phyloP scores from a whole-genome alignment of 2,329 filamentous ascomycete genomes.

The Exophiala spinifera region DNA sequence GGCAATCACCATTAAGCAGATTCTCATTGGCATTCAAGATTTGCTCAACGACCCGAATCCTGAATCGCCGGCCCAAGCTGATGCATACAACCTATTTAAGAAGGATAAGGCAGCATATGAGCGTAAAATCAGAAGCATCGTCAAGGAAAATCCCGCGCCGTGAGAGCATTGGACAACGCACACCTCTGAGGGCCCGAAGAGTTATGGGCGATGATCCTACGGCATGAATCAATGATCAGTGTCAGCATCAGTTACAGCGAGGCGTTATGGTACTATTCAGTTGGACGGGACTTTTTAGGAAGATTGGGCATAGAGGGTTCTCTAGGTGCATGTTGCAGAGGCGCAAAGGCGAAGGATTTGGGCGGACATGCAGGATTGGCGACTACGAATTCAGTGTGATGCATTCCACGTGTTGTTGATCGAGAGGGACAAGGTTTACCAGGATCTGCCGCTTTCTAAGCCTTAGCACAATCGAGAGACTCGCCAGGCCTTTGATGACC shows the following conservation, averaged over 20 bases:
- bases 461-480: not conserved
- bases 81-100: constrained; percentile 96
- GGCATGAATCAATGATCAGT: constrained; percentile 5
- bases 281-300: constrained; percentile 9
- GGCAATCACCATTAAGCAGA: constrained; percentile 97
- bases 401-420: not conserved
- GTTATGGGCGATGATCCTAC: not conserved
- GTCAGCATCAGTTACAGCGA: constrained; percentile 14
- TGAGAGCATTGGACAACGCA: constrained; percentile 9
- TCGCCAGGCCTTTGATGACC: not conserved
- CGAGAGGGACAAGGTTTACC: not conserved
- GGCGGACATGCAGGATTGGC: too few species aligned
- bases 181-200: not conserved
- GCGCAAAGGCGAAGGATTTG: too few species aligned
- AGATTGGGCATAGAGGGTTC: constrained; percentile 2
- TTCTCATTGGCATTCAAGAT: constrained; percentile 91
- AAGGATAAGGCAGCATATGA: constrained; percentile 86
- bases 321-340: not conserved
- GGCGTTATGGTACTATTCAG: constrained; percentile 6
- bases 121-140: constrained; percentile 78
- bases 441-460: not conserved
- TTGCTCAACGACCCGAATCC: constrained; percentile 95
- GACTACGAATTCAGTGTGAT: not conserved
- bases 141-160: constrained; percentile 79
- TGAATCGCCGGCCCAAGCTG: constrained; percentile 92